Evolutionary conservation across 2,329 filamentous ascomycete genomes (phyloP), one percentile per base, ranked within the genome.

Genomic region (Macrophomina phaseolina): DNA sequence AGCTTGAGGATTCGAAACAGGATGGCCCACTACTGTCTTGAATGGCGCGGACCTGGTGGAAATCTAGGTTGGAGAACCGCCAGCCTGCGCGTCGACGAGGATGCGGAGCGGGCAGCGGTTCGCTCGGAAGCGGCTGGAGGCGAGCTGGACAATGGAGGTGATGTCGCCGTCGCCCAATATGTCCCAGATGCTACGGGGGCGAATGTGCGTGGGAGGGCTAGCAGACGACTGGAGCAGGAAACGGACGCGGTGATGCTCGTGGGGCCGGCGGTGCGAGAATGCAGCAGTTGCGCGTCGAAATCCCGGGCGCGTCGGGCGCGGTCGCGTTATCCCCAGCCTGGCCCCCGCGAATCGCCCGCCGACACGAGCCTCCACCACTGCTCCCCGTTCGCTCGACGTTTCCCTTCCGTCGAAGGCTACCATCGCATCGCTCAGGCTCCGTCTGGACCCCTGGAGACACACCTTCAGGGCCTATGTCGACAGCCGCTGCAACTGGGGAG

Each of bases 31-130:
- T 66, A 78, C 73, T 75, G 56, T 80, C 69, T 3, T 76, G 74
- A 14, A 82, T 82, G 3, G 67, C 68, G 6, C 70, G 68, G 1
- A 79, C 77, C 65, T 79, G 73, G 5, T 73, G 68, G 14, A 65
- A 23, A 0, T 74, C 79, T 5, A 83, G 67, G 65, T 82, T 82
- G 66, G 78, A 77, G 72, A 81, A 83, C 0, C 79, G 73, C 80
- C 79, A 83, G 36, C 78, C 76, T 4, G 80, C 78, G 68, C 81
- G 79, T 83, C 81, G 0, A 82, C 74, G 12, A 81, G 80, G 36
- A 83, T 78, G 9, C 77, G 69, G 1, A 82, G 71, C 6, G 80
- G 78, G 28, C 76, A 74, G 38, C 73, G 73, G 70, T 78, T 71
- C 40, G 68, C 62, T 36, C 71, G 68, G 67, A 76, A 78, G 66